A percentile compares a stretch with the other conserved stretches of the same genome.
Evolutionary conservation across 139 green algal species (phyloP).

Genomic region (Chlamydomonas eustigma): DNA sequence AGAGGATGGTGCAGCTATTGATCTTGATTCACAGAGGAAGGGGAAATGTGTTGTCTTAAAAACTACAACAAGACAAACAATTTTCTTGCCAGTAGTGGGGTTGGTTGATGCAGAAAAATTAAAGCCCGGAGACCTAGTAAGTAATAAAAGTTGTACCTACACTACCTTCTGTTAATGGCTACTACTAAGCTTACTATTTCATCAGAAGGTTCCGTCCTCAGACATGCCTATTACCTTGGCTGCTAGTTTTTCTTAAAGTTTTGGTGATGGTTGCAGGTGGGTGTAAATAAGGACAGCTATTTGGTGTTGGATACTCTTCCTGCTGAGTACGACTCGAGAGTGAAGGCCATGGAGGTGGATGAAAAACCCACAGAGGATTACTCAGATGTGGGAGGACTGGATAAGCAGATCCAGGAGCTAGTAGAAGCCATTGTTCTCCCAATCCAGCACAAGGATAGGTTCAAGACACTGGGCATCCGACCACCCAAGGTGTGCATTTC

Average conservation of each 20-base stretch:
- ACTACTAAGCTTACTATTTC: no score
- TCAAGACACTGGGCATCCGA: conserved; percentile 89
- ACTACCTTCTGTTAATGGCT: no score
- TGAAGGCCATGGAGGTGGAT: conserved; percentile 97
- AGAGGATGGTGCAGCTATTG: conserved; percentile 75
- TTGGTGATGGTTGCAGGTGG: no score
- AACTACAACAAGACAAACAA: conserved; percentile 94
- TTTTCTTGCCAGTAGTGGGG: conserved; percentile 96
- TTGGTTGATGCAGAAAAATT: conserved; percentile 83
- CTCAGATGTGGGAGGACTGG: conserved; percentile 92
- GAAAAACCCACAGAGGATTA: conserved; percentile 99
- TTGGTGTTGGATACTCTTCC: conserved; percentile 96
- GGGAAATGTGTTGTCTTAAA: conserved; percentile 98
- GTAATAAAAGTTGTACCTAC: no score
- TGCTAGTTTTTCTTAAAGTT: no score
- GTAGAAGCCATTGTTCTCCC: conserved; percentile 97
- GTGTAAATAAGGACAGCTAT: conserved; percentile 98
- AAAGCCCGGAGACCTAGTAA: conserved; percentile 82
- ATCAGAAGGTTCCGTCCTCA: no score
- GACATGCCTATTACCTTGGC: no score
- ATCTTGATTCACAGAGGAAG: conserved; percentile 85
- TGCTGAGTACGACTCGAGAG: conserved; percentile 95
- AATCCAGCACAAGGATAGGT: conserved; percentile 95
- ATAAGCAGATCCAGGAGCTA: conserved; percentile 99
- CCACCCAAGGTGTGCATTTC: conserved; percentile 97